These are phyloP conservation scores for Fusarium longipes DNA, from an alignment of 2,329 filamentous ascomycete genomes.

Conservation along the genomic window DNA sequence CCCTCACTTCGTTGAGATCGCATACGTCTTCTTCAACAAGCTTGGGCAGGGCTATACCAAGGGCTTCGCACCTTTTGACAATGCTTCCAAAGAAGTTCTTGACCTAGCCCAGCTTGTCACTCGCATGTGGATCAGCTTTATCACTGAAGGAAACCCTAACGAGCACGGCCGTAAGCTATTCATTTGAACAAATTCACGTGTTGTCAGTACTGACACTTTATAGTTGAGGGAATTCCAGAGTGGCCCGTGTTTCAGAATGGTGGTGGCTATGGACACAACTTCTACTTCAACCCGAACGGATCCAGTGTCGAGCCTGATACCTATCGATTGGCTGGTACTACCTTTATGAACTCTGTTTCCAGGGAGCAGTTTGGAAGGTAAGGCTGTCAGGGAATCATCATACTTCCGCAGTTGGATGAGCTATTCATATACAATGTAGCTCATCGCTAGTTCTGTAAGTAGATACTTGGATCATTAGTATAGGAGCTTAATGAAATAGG, in stretches of 20 bases:
- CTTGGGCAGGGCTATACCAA: conserved; percentile 52
- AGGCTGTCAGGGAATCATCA: neutral
- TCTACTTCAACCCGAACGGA: conserved; percentile 39
- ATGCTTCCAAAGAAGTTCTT: conserved; percentile 52
- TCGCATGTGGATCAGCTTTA: conserved; percentile 55
- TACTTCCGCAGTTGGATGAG: neutral
- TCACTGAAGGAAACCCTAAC: conserved; percentile 53
- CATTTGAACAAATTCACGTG: accelerated
- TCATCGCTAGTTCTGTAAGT: neutral
- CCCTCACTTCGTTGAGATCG: conserved; percentile 47
- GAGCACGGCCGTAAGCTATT: conserved; percentile 17
- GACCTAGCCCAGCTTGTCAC: conserved; percentile 56
- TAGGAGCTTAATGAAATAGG: neutral
- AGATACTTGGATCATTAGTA: neutral
- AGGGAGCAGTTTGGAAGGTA: conserved; percentile 34
- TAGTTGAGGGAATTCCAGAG: conserved; percentile 26
- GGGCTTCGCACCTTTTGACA: conserved; percentile 51
- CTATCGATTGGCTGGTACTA: conserved; percentile 35
- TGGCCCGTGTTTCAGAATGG: conserved; percentile 34
- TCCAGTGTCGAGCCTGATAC: conserved; percentile 34
- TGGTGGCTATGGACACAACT: conserved; percentile 39
- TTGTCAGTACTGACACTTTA: neutral
- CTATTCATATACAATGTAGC: neutral
- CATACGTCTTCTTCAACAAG: conserved; percentile 63
- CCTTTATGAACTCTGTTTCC: conserved; percentile 36